Conservation (phyloP, 257 asterid species). For the Solanum habrochaites region DNA sequence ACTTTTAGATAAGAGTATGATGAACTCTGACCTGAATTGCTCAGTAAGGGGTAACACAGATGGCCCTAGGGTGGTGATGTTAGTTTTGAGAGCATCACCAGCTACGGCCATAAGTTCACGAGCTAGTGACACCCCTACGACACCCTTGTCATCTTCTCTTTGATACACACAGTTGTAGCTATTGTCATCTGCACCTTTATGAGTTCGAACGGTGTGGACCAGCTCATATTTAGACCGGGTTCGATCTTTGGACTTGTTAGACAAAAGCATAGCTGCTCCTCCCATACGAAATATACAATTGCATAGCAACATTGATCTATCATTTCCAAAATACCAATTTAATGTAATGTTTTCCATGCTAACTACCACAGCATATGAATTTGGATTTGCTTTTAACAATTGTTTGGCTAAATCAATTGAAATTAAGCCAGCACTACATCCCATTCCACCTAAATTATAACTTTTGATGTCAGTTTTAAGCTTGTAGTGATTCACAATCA, state of each 20-base stretch:
- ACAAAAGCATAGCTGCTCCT: conserved; percentile 43
- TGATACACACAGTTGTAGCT: conserved; percentile 39
- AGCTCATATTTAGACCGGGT: conserved; percentile 37
- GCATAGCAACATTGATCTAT: conserved; percentile 23
- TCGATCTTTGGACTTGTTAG: conserved; percentile 24
- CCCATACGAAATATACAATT: conserved; percentile 48
- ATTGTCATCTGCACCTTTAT: conserved; percentile 35
- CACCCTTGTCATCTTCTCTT: conserved; percentile 27
- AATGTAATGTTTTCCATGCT: conserved; percentile 48
- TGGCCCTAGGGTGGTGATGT: conserved; percentile 28
- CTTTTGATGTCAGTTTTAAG: conserved; percentile 22
- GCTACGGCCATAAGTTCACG: conserved; percentile 43
- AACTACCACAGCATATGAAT: conserved; percentile 36
- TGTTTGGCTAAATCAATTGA: conserved; percentile 37
- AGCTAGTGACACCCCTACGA: conserved; percentile 28
- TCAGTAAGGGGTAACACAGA: conserved; percentile 43
- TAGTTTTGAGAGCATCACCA: conserved; percentile 34
- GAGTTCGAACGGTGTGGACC: conserved; percentile 36
- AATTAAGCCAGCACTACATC: conserved; percentile 43
- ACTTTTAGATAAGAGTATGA: neutral
- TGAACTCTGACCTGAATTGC: conserved; percentile 9
- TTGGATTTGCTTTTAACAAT: conserved; percentile 23
- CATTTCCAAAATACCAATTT: conserved; percentile 34
- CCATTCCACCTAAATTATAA: conserved; percentile 55
- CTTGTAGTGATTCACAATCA: conserved; percentile 50